Evolutionary conservation across 2,329 filamentous ascomycete species (phyloP), one percentile per base, ranked within the genome.

Genomic region (Pseudogymnoascus sp.): DNA sequence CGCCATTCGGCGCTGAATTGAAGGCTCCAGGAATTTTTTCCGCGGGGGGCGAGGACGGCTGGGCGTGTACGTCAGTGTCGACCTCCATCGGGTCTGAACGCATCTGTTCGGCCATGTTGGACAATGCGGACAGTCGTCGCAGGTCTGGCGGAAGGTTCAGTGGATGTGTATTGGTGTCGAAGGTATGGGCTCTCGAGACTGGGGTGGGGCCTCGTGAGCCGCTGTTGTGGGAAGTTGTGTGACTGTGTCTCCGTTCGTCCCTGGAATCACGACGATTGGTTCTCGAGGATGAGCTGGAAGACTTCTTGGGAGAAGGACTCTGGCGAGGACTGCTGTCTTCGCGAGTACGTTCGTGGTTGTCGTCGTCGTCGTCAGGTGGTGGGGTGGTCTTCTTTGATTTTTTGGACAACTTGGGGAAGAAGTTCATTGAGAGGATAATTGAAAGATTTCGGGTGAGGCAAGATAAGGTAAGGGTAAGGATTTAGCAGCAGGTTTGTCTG

Each of bases 81-180:
- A 91, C 79, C 68, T 94, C 90, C 88, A 93, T 92, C 64, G 88
- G 86, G 64, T 75, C 75, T 62, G 76, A 73, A 65, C 78, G 75
- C 65, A 73, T 71, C 58, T 75, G 73, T 65, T 79, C 77, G 62
- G 79, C 77, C 77, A 81, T 81, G 71, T 78, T 81, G 66, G 87
- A 87, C 66, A 91, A 81, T 68, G 82, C 82, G 58, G 88, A 91
- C 63, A 90, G 77, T 66, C 90, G 86, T 75, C 90, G 89, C 71
- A 91, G 84, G 78, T 96, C 92, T 55, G 92, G 92, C 2, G 89
- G 91, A 22, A 96, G 84, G 72, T 97, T 97, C 60, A 97, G 83
- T 39, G 93, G 93, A 75, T 97, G 92, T 2, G 86, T 88, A 73
- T 93, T 84, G 66, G 81, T 80, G 72, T 90, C 86, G 71, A 79